A percentile compares a stretch with the other conserved stretches of the same genome.
phyloP scores from a whole-genome alignment of 2,329 filamentous ascomycete species.

The Boeremia lycopersici region DNA sequence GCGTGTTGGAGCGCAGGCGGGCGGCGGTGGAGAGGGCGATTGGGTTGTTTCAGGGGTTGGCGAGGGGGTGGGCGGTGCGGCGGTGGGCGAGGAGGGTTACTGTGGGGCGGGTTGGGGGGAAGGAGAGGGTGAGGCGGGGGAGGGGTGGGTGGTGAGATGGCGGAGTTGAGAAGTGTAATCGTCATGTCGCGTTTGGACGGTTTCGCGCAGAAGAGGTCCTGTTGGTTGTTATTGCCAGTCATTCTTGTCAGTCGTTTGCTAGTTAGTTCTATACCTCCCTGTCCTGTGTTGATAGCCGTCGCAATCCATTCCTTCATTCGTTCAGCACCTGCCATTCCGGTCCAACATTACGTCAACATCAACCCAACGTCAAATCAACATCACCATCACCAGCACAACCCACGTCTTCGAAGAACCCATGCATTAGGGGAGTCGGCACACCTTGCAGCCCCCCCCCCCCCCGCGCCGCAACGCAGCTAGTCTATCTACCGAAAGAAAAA shows the following conservation, averaged over 20 bases:
- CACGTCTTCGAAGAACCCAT: too few relatives aligned
- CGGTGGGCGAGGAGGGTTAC: conserved; percentile 36
- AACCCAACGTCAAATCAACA: too few relatives aligned
- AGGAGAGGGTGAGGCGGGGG: conserved; percentile 42
- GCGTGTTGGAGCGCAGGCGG: conserved; percentile 45
- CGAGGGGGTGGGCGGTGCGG: conserved; percentile 50
- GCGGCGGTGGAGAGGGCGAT: conserved; percentile 47
- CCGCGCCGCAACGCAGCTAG: too few relatives aligned
- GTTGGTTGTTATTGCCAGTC: background rate
- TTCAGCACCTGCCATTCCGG: background rate
- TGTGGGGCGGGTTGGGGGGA: conserved; percentile 36
- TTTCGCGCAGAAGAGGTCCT: too few relatives aligned
- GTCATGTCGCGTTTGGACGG: too few relatives aligned
- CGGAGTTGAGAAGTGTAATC: background rate
- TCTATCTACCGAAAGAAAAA: too few relatives aligned
- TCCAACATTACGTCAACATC: too few relatives aligned
- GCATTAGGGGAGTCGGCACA: too few relatives aligned
- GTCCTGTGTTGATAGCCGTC: background rate
- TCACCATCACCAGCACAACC: too few relatives aligned
- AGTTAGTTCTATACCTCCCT: background rate
- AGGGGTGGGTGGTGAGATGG: conserved; percentile 44
- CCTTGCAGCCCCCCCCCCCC: too few relatives aligned
- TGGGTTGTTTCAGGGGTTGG: conserved; percentile 50
- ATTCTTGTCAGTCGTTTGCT: background rate
- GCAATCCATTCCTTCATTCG: background rate